Percentiles rank a stretch among this genome's conserved stretches.
Conservation (phyloP, 2,329 filamentous ascomycete species). For the Trichothecium roseum region DNA sequence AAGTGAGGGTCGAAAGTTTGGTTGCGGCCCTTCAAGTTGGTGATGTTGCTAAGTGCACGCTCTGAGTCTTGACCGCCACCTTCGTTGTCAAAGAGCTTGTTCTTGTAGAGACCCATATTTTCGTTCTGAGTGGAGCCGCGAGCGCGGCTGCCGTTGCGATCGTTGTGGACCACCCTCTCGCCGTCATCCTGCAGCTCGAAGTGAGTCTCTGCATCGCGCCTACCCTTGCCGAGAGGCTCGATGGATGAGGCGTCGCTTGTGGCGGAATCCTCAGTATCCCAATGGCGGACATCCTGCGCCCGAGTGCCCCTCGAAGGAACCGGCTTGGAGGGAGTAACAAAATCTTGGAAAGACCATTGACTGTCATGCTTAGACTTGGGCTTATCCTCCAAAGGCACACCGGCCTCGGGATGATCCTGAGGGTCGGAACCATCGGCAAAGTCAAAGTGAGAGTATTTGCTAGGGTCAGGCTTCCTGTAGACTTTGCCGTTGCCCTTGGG, state of each 20-base stretch:
- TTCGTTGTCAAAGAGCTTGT: slow-evolving; percentile 58
- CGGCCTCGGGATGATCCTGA: slow-evolving; percentile 33
- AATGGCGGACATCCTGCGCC: slow-evolving; percentile 65
- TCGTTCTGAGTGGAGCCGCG: slow-evolving; percentile 54
- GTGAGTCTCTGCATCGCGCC: slow-evolving; percentile 71
- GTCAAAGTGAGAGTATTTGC: slow-evolving; percentile 80
- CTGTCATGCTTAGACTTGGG: slow-evolving; percentile 54
- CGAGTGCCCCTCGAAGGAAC: slow-evolving; percentile 48
- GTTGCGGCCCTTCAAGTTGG: slow-evolving; percentile 61
- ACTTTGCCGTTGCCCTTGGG: slow-evolving; percentile 29
- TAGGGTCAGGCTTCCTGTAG: slow-evolving; percentile 56
- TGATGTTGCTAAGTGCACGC: slow-evolving; percentile 52
- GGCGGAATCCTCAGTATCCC: slow-evolving; percentile 56
- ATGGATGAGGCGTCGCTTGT: slow-evolving; percentile 45
- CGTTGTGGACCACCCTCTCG: slow-evolving; percentile 41
- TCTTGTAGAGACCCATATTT: slow-evolving; percentile 62
- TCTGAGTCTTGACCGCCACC: slow-evolving; percentile 24
- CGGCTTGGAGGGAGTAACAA: slow-evolving; percentile 68
- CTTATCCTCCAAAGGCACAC: slow-evolving; percentile 26
- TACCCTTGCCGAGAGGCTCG: slow-evolving; percentile 52
- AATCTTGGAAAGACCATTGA: slow-evolving; percentile 85
- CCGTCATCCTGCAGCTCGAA: slow-evolving; percentile 77
- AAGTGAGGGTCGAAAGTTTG: slow-evolving; percentile 76
- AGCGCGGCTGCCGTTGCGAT: slow-evolving; percentile 28
- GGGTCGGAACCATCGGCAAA: slow-evolving; percentile 57